Evolutionary conservation across 1,284 basidiomycete genomes (phyloP), one percentile per base, ranked within the genome.

Genomic region (Agroathelia rolfsii): DNA sequence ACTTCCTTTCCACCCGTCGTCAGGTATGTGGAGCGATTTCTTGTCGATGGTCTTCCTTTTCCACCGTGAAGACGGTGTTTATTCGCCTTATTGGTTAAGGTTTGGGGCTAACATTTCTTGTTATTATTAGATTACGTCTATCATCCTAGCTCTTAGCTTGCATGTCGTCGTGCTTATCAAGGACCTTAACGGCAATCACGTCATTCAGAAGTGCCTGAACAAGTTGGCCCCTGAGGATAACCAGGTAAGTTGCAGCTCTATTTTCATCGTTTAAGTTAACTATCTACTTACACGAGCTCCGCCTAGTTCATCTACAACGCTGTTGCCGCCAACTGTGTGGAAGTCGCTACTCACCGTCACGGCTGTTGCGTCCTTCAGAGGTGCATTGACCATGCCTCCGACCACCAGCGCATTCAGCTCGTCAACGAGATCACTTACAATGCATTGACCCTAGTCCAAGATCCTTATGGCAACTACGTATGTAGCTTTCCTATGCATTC

Each of bases 151-250:
- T 8, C 75, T 99, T 48, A 92, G 89, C 61, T 72, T 96, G 46
- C 94, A 96, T 58, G 95, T 99, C 48, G 95, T 99, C 22, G 93
- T 94, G 41, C 73, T 99, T 43, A 99, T 99, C 79, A 99, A 98
- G 72, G 94, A 99, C 58, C 67, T 99, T 46, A 98, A 99, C 58
- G 95, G 95, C 35, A 98, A 99, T 57, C 95, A 99, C 53, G 95
- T 98, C 53, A 96, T 98, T 47, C 95, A 99, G 61, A 99, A 99
- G 64, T 99, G 95, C 59, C 64, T 98, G 47, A 98, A 99, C 71
- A 92, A 95, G 60, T 68, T 99, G 39, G 84, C 85, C 19, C 88
- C 95, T 0, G 94, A 97, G 53, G 95, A 99, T 59, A 98, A 98
- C 59, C 93, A 96, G 72, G 84, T 81, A 51, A 16, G 52, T 45